Conservation (phyloP, 352 stramenopile genomes). For the Pythium oligandrum region DNA sequence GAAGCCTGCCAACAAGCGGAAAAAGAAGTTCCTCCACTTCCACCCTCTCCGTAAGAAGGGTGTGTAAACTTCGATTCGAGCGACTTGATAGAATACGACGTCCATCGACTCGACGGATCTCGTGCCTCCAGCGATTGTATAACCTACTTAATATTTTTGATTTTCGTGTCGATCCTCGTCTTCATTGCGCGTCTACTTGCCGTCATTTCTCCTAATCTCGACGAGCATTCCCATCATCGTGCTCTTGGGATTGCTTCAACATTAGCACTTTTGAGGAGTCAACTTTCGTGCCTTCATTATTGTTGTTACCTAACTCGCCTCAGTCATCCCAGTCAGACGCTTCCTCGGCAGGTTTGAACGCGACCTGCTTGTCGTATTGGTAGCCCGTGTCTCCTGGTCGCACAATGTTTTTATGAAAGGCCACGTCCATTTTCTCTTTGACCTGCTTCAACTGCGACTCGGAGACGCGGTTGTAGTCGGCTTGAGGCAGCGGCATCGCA, state of each 20-base stretch:
- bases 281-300: slow-evolving; percentile 10
- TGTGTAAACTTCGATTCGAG: slow-evolving; percentile 35
- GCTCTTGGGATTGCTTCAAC: too few species aligned
- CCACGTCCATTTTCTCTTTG: slow-evolving; percentile 66
- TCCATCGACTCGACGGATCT: too few species aligned
- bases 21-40: slow-evolving; percentile 86
- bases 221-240: too few species aligned
- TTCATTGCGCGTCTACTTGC: too few species aligned
- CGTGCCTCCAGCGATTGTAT: too few species aligned
- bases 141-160: too few species aligned
- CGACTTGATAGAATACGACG: too few species aligned
- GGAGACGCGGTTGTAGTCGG: slow-evolving; percentile 78
- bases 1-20: slow-evolving; percentile 35
- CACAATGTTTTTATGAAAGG: slow-evolving; percentile 62
- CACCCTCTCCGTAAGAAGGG: slow-evolving; percentile 86
- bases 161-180: too few species aligned
- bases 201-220: too few species aligned
- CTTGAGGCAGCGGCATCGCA: slow-evolving; percentile 32
- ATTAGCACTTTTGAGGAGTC: too few species aligned
- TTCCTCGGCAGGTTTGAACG: slow-evolving; percentile 39
- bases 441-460: slow-evolving; percentile 64
- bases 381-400: slow-evolving; percentile 48
- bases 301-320: background rate
- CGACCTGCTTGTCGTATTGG: slow-evolving; percentile 67
- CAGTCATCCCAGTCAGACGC: slow-evolving; percentile 59